Evolutionary conservation across 2,329 filamentous ascomycete genomes (phyloP), one percentile per base, ranked within the genome.

Genomic region (Pseudopyricularia cyperi): DNA sequence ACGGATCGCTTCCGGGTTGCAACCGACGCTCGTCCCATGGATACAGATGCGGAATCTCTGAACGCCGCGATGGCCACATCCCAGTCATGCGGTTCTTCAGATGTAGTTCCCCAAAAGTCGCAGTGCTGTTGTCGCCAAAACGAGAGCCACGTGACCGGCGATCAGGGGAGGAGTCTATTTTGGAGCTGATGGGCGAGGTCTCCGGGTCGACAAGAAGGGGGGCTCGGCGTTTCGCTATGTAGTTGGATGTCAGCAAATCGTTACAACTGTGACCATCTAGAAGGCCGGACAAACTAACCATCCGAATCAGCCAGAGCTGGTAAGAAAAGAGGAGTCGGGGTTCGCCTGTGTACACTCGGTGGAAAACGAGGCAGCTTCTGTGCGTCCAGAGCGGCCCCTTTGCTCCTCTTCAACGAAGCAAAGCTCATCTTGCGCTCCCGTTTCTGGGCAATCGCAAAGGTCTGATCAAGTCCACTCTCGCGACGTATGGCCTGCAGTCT

Each of bases 401-500:
- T 48, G 8, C 32, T 32, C 19, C 32, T 52, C 33, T 7, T 46
- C 7, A 46, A 15, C 4, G 48, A 50, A 15, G 28, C 37, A 44
- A 51, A 44, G 12, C 50, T 51, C 14, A 3, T 9, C 14, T 46
- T 37, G 12, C 52, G 53, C 17, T 53, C 26, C n/a, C 58, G 55
- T 28, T 24, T 24, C 12, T 28, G 47, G 17, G 48, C 54, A 26
- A 54, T 59, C 8, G 54, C 54, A 34, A 59, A 52, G 11, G 58
- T 58, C 46, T 55, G 50, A 46, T 61, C 58, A 17, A 55, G 53
- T 15, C 57, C 58, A 42, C 53, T 57, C 22, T 54, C 53, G 2
- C 56, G 55, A 28, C 53, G 55, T 12, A 56, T 32, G 1, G 62
- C 61, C 44, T 64, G 60, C 15, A 59, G 57, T n/a, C 57, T 58